Percentiles rank a stretch among this genome's conserved stretches.
phyloP scores from a whole-genome alignment of 768 basidiomycete genomes.

The Trametes cingulata region DNA sequence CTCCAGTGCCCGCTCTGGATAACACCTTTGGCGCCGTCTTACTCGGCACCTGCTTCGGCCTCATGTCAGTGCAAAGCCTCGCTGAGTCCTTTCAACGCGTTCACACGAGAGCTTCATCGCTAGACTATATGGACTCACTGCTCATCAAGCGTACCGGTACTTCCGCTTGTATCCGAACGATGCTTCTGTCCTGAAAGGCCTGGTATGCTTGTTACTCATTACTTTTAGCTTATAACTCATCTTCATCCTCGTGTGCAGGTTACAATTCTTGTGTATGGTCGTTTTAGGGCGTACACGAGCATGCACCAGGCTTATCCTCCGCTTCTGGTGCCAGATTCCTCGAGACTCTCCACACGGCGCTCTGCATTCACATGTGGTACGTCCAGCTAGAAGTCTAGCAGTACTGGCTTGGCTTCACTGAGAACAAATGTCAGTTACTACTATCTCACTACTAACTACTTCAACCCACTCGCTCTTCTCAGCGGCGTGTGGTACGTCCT shows the following conservation, averaged over 20 bases:
- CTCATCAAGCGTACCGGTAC: slow-evolving; percentile 7
- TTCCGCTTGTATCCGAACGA: slow-evolving; percentile 10
- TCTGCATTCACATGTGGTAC: slow-evolving; percentile 4
- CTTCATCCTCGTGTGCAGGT: not conserved
- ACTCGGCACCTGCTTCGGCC: not conserved
- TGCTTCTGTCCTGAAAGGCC: not conserved
- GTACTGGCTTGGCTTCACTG: too few relatives aligned
- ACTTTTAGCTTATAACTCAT: not conserved
- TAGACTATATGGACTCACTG: slow-evolving; percentile 6
- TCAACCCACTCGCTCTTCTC: not conserved
- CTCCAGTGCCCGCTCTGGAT: not conserved
- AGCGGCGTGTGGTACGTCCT: not conserved
- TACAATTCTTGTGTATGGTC: not conserved
- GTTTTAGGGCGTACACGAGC: not conserved
- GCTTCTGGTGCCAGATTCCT: not conserved
- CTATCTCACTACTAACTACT: slow-evolving; percentile 5
- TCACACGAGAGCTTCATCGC: not conserved
- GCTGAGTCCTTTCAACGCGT: not conserved
- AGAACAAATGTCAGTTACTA: not conserved
- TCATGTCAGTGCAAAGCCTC: not conserved
- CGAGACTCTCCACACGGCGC: slow-evolving; percentile 3
- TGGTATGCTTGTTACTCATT: not conserved
- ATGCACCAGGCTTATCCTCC: not conserved
- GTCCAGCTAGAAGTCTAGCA: not conserved
- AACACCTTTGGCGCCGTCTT: slow-evolving; percentile 1